Evolutionary conservation across 75 land plant genomes (phyloP).

Genomic region (Pinus tabuliformis): DNA sequence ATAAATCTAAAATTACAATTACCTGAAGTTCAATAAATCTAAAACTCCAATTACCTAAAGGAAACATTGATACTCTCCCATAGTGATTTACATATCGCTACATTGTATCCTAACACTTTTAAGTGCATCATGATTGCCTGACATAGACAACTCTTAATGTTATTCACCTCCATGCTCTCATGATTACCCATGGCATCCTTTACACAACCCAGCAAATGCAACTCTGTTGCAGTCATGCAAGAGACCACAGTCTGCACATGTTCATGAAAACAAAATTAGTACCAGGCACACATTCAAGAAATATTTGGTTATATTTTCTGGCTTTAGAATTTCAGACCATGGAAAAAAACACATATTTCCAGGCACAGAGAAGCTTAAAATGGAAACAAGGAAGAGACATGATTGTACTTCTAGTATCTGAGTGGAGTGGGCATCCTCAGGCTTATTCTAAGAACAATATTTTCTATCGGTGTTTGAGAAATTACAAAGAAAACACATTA

Average conservation of each 20-base stretch:
- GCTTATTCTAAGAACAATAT: background rate
- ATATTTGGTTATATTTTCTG: too few relatives aligned
- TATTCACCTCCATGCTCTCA: background rate
- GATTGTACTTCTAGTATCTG: background rate
- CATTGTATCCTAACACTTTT: conserved; percentile 22
- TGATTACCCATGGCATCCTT: background rate
- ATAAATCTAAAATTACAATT: background rate
- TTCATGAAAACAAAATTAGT: background rate
- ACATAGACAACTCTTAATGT: conserved; percentile 1
- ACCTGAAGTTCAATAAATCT: conserved; percentile 15
- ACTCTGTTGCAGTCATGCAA: background rate
- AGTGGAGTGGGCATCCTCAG: background rate
- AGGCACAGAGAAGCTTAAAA: too few relatives aligned
- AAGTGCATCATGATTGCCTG: conserved; percentile 16
- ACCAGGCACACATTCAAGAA: background rate
- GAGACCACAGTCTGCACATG: background rate
- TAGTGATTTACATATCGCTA: conserved; percentile 24
- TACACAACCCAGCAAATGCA: background rate
- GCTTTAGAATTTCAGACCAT: too few relatives aligned
- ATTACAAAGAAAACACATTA: conserved; percentile 13
- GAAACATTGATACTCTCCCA: conserved; percentile 13
- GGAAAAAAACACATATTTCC: too few relatives aligned
- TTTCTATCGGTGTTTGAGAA: conserved; percentile 17
- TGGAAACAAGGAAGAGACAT: too few relatives aligned
- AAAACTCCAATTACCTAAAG: conserved; percentile 16